These are phyloP conservation scores for Xylaria scruposa DNA, from an alignment of 495 filamentous ascomycete species.

Conservation along the genomic window DNA sequence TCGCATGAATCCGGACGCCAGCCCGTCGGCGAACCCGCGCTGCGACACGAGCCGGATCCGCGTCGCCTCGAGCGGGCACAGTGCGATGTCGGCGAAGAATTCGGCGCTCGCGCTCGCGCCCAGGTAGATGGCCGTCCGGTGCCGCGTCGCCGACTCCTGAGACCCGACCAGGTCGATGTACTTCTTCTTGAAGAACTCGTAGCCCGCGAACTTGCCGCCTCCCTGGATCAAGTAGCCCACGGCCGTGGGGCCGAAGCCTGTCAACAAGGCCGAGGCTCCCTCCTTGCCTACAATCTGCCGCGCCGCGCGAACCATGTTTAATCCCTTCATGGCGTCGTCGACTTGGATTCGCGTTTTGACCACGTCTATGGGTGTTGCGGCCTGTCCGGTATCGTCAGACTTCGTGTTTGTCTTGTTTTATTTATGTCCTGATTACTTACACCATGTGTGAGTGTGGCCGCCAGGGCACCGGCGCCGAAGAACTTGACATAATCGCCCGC, in stretches of 20 bases:
- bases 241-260: constrained; percentile 75
- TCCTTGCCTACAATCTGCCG: constrained; percentile 72
- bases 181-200: constrained; percentile 82
- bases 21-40: constrained; percentile 70
- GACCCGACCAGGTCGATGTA: constrained; percentile 69
- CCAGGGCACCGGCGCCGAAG: constrained; percentile 83
- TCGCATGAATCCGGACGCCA: constrained; percentile 70
- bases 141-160: constrained; percentile 67
- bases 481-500: constrained; percentile 66
- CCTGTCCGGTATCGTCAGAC: constrained; percentile 43
- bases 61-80: constrained; percentile 79
- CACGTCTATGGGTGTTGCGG: constrained; percentile 49
- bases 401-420: background rate
- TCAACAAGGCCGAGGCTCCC: constrained; percentile 74
- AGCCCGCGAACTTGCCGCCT: constrained; percentile 79
- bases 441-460: constrained; percentile 85
- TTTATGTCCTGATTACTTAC: constrained; percentile 55
- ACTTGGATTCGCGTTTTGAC: constrained; percentile 83
- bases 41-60: constrained; percentile 79
- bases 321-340: constrained; percentile 75
- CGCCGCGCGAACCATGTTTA: constrained; percentile 74
- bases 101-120: constrained; percentile 74
- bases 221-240: constrained; percentile 81
- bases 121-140: constrained; percentile 77
- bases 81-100: constrained; percentile 80